Evolutionary conservation across 1,284 basidiomycete species (phyloP), one percentile per base, ranked within the genome.

Genomic region (Lentinus polychrous): DNA sequence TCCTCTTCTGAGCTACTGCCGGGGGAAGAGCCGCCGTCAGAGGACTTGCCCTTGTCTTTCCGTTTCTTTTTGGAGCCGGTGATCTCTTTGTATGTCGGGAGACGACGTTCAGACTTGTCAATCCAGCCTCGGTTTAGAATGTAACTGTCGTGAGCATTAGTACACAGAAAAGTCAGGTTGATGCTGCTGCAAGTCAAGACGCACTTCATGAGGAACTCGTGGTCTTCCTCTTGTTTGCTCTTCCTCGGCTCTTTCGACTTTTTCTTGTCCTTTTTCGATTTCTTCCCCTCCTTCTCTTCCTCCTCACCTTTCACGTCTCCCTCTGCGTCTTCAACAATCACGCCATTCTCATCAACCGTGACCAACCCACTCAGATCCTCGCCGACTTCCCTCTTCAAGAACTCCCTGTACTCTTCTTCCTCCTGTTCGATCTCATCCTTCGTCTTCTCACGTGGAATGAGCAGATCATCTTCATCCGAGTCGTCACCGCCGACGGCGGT

Each of bases 91-190:
- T 93, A 93, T 0, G 91, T 94, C 4, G 91, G 92, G 3, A 93
- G 71, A 49, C 81, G 83, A 20, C 78, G 73, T 8, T 74, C 68
- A 2, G 81, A 74, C 45, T 78, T 79, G 66, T 96, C 94, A 49
- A 97, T 84, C 94, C 94, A 97, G 0, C 94, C 94, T 34, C 94
- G 88, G 64, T 94, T 93, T 17, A 95, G 72, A 53, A 97, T 95
- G 65, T 95, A 97, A 66, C 93, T 95, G 54, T 2, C 36, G 7
- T 49, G 40, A 41, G 8, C 37, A 46, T 17, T 3, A 39, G 7
- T 4, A 8, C 35, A 36, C 31, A 46, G 43, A 11, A 24, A 24
- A 5, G 43, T 36, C 22, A 12, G 18, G 2, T 12, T 39, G 3
- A n/a, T n/a, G n/a, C n/a, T n/a, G n/a, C n/a, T n/a, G n/a, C n/a